These are phyloP conservation scores for Taphrina flavorubra DNA, from an alignment of 1,139 yeast genomes.

Conservation along the genomic window DNA sequence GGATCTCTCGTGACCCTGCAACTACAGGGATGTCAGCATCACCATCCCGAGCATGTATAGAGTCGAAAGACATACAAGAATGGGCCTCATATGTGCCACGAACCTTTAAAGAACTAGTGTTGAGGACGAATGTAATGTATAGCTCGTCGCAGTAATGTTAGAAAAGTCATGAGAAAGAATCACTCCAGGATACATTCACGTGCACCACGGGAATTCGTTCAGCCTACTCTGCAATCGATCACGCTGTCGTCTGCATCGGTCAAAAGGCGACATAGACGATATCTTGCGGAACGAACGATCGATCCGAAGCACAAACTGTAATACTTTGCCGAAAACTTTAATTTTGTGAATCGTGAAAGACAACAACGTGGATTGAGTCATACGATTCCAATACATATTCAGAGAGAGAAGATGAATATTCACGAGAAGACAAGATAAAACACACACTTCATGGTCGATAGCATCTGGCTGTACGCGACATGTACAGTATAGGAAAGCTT, in stretches of 20 bases:
- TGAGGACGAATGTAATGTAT: background rate
- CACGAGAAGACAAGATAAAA: no score
- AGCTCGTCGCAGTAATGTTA: conserved; percentile 3
- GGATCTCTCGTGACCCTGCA: conserved; percentile 49
- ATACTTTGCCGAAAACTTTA: background rate
- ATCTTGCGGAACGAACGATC: no score
- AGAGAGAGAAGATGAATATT: no score
- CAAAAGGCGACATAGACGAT: background rate
- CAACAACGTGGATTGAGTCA: no score
- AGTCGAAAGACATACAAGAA: conserved; percentile 16
- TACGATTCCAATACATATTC: no score
- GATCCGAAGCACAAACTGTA: no score
- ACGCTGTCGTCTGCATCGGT: background rate
- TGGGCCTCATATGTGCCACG: conserved; percentile 35
- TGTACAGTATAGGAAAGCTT: no score
- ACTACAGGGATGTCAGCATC: conserved; percentile 14
- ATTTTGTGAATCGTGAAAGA: background rate
- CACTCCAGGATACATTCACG: conserved; percentile 7
- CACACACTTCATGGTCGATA: no score
- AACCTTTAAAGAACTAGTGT: background rate
- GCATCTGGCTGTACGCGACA: no score
- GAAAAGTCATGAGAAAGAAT: conserved; percentile 16
- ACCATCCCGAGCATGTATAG: background rate
- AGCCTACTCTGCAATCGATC: background rate
- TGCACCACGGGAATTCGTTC: background rate